phyloP scores from a whole-genome alignment of 306 rosid genomes.

The Lotus japonicus region DNA sequence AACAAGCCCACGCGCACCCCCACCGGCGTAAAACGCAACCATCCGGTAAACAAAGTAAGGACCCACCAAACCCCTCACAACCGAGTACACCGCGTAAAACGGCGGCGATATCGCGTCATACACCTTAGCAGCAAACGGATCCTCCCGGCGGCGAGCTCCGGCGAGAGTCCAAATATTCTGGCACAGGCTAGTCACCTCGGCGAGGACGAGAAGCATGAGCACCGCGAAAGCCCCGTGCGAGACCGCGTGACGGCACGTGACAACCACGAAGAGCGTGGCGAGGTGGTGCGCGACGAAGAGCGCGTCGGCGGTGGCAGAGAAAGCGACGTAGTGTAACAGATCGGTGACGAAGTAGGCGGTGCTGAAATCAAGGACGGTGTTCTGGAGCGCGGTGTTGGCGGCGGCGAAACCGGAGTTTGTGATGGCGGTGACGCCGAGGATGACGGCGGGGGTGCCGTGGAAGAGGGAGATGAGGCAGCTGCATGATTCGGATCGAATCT shows the following conservation, averaged over 20 bases:
- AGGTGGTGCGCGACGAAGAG: conserved; percentile 87
- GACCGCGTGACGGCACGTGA: conserved; percentile 79
- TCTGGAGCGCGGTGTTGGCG: conserved; percentile 44
- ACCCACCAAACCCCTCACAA: conserved; percentile 58
- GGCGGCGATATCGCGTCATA: conserved; percentile 54
- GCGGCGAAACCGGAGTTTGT: conserved; percentile 47
- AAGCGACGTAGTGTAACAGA: conserved; percentile 63
- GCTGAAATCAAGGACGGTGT: conserved; percentile 73
- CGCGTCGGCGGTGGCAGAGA: conserved; percentile 53
- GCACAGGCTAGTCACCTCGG: conserved; percentile 72
- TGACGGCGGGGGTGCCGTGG: conserved; percentile 83
- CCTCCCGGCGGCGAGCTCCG: conserved; percentile 36
- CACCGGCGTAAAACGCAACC: conserved; percentile 46
- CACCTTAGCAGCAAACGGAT: conserved; percentile 41
- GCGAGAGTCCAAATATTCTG: conserved; percentile 92
- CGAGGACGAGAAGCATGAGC: conserved; percentile 55
- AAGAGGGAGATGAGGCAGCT: conserved; percentile 70
- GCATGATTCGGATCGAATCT: conserved; percentile 78
- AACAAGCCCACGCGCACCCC: conserved; percentile 46
- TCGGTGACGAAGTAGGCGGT: conserved; percentile 77
- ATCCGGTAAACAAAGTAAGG: conserved; percentile 65
- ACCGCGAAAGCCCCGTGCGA: conserved; percentile 63
- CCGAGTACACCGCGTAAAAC: conserved; percentile 48
- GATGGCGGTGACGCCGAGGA: conserved; percentile 43
- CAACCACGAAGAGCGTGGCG: conserved; percentile 78